phyloP scores from a whole-genome alignment of 2,329 filamentous ascomycete species.

The Fusarium fujikuroi region DNA sequence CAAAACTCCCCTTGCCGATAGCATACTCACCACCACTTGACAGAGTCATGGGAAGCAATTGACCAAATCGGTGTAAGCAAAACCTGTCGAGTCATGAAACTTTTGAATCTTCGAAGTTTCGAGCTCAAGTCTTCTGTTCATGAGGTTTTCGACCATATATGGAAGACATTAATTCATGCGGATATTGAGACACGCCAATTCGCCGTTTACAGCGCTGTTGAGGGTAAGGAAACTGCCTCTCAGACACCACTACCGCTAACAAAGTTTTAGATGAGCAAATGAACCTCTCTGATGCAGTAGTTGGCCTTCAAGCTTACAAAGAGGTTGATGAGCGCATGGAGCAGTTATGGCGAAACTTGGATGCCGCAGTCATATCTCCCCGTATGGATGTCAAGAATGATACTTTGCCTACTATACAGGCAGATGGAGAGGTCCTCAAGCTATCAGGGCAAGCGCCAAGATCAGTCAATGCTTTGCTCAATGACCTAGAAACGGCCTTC shows the following conservation, averaged over 20 bases:
- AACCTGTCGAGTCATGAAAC: slow-evolving; percentile 69
- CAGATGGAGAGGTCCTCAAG: slow-evolving; percentile 55
- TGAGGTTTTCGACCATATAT: slow-evolving; percentile 74
- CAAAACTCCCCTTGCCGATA: neutral
- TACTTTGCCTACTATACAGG: slow-evolving; percentile 53
- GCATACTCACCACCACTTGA: slow-evolving; percentile 31
- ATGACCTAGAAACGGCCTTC: slow-evolving; percentile 64
- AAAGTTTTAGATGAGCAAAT: slow-evolving; percentile 58
- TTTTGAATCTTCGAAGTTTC: slow-evolving; percentile 73
- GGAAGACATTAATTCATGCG: slow-evolving; percentile 74
- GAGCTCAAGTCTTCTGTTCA: slow-evolving; percentile 74
- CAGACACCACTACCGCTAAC: slow-evolving; percentile 24
- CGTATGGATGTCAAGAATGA: slow-evolving; percentile 60
- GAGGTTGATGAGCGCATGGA: slow-evolving; percentile 69
- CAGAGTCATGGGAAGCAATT: slow-evolving; percentile 68
- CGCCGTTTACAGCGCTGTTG: slow-evolving; percentile 62
- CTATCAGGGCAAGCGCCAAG: slow-evolving; percentile 56
- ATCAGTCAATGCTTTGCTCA: slow-evolving; percentile 62
- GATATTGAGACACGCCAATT: slow-evolving; percentile 67
- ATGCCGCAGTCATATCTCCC: slow-evolving; percentile 68
- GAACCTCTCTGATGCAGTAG: slow-evolving; percentile 63
- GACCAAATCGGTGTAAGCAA: slow-evolving; percentile 69
- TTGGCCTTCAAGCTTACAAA: slow-evolving; percentile 68
- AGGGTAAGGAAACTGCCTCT: slow-evolving; percentile 55
- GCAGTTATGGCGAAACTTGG: slow-evolving; percentile 70